Conservation (phyloP, 192 early-diverging fungal species). For the Backusella tarrabulga region DNA sequence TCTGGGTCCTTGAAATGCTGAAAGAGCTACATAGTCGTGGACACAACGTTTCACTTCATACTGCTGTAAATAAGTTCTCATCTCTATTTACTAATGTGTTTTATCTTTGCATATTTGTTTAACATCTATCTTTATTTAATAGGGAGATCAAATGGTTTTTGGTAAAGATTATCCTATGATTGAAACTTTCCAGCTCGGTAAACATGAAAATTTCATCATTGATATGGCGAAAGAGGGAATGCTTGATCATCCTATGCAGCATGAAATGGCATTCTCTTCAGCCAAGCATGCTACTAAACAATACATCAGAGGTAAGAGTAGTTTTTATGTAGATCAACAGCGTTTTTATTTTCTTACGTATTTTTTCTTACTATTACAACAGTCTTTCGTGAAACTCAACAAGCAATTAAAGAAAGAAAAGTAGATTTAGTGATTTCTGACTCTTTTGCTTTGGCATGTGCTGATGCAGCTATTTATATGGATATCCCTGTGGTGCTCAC, state of each 20-base stretch:
- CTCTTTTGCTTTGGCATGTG: not conserved
- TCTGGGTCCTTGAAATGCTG: conserved; percentile 29
- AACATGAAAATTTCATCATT: not conserved
- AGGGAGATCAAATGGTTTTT: conserved; percentile 15
- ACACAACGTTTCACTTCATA: conserved; percentile 21
- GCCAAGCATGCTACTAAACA: not conserved
- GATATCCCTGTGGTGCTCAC: not conserved
- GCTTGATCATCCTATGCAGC: not conserved
- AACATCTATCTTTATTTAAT: not conserved
- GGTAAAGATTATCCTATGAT: conserved; percentile 13
- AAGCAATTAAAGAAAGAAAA: not conserved
- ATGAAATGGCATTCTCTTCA: not conserved
- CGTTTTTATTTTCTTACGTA: not conserved
- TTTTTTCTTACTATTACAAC: not conserved
- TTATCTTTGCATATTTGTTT: not conserved
- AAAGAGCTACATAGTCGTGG: conserved; percentile 17
- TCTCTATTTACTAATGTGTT: not conserved
- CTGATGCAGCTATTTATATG: conserved; percentile 1
- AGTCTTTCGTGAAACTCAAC: not conserved
- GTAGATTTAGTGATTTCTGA: not conserved
- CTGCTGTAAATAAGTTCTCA: not conserved
- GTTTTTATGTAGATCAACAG: not conserved
- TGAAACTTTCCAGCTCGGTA: not conserved
- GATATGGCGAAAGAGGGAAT: not conserved
- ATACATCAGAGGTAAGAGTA: not conserved